These are phyloP conservation scores for Termitomyces sp. DNA, from an alignment of 768 basidiomycete genomes.

Conservation along the genomic window DNA sequence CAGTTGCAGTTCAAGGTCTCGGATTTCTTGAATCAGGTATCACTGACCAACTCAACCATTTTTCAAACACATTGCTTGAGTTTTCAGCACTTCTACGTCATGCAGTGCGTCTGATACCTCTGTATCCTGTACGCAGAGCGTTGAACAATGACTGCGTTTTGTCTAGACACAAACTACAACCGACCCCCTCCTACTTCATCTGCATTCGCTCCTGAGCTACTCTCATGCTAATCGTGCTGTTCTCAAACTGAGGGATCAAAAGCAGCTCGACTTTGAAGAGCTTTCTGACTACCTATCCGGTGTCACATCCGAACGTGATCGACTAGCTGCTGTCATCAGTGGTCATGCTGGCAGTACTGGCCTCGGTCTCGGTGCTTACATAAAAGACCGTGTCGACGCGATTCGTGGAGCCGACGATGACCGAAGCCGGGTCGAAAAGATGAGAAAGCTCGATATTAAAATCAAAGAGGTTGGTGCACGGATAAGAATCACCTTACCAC, in stretches of 20 bases:
- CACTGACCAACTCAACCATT: constrained; percentile 94
- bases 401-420: constrained; percentile 93
- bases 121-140: neutral
- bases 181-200: constrained; percentile 85
- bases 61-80: constrained; percentile 92
- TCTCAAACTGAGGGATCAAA: constrained; percentile 93
- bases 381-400: constrained; percentile 89
- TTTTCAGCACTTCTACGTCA: constrained; percentile 89
- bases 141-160: neutral
- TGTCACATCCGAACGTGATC: constrained; percentile 89
- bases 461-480: constrained; percentile 79
- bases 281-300: constrained; percentile 91
- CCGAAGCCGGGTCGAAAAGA: constrained; percentile 86
- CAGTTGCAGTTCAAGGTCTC: constrained; percentile 92
- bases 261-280: constrained; percentile 98
- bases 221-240: constrained; percentile 92
- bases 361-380: constrained; percentile 80
- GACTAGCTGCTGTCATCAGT: constrained; percentile 82
- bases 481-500: neutral
- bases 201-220: constrained; percentile 91
- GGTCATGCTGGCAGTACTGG: constrained; percentile 86
- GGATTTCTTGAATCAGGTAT: constrained; percentile 98
- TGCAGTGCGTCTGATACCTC: constrained; percentile 41
- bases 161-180: constrained; percentile 80
- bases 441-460: constrained; percentile 86